These are phyloP conservation scores for Termitomyces sp. DNA, from an alignment of 1,284 basidiomycete genomes.

Conservation along the genomic window DNA sequence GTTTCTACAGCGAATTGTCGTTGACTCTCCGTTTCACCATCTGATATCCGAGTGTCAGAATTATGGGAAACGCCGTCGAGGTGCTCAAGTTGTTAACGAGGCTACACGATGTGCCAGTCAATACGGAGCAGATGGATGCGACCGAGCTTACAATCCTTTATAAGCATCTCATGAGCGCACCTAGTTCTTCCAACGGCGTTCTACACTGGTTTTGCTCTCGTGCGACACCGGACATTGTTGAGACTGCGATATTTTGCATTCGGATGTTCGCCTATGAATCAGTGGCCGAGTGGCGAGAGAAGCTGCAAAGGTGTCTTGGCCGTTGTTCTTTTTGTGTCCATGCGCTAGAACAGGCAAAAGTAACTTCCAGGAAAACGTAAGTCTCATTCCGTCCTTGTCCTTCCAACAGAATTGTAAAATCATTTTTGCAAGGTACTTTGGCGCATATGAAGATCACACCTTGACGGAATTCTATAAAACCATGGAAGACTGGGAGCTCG, in stretches of 20 bases:
- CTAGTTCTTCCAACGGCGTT: conserved; percentile 31
- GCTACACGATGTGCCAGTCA: conserved; percentile 54
- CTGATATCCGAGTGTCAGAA: not conserved
- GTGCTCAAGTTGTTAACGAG: conserved; percentile 40
- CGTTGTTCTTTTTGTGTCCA: conserved; percentile 67
- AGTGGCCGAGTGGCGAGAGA: conserved; percentile 60
- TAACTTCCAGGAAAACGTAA: conserved; percentile 60
- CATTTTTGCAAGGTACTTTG: conserved; percentile 52
- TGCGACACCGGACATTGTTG: conserved; percentile 46
- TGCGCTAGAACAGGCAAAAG: conserved; percentile 59
- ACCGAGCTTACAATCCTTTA: conserved; percentile 49
- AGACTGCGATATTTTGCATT: conserved; percentile 73
- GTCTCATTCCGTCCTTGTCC: conserved; percentile 27
- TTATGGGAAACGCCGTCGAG: conserved; percentile 21
- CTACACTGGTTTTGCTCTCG: conserved; percentile 71
- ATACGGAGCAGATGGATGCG: conserved; percentile 43
- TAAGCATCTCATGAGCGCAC: conserved; percentile 47
- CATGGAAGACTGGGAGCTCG: conserved; percentile 68
- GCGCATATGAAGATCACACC: conserved; percentile 45
- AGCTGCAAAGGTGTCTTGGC: conserved; percentile 49
- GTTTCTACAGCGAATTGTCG: not conserved
- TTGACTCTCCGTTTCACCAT: not conserved
- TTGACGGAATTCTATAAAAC: conserved; percentile 55
- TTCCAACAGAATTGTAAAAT: not conserved
- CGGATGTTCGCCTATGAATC: conserved; percentile 75